phyloP scores from a whole-genome alignment of 805 yeast genomes.

The Starmera quercuum region DNA sequence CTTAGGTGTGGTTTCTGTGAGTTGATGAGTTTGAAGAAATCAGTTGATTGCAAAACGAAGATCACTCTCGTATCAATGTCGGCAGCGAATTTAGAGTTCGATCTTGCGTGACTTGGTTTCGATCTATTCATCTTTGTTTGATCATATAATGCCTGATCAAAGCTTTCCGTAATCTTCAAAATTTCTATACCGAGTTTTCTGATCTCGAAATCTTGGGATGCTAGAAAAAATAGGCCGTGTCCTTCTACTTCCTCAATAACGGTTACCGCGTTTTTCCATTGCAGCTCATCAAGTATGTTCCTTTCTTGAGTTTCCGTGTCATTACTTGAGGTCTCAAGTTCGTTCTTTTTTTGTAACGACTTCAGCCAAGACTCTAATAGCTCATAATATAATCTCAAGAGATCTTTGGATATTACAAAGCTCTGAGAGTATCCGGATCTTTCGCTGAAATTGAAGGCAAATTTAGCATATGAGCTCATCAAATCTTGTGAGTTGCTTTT shows the following conservation, averaged over 20 bases:
- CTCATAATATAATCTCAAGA: conserved; percentile 69
- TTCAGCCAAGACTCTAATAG: conserved; percentile 76
- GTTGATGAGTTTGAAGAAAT: conserved; percentile 55
- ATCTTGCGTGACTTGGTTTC: conserved; percentile 35
- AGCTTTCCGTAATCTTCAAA: conserved; percentile 69
- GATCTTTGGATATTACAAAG: conserved; percentile 50
- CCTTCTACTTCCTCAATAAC: conserved; percentile 95
- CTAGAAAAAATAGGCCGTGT: conserved; percentile 83
- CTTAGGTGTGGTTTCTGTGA: conserved; percentile 41
- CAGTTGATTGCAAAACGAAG: conserved; percentile 66
- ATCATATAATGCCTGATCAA: conserved; percentile 75
- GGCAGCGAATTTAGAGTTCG: conserved; percentile 64
- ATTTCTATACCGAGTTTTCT: conserved; percentile 73
- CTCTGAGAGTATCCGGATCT: conserved; percentile 53
- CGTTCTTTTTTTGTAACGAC: conserved; percentile 39
- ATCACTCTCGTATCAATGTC: conserved; percentile 72
- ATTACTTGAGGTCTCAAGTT: conserved; percentile 10
- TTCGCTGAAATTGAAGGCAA: conserved; percentile 75
- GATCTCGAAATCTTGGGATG: conserved; percentile 75
- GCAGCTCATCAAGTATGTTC: conserved; percentile 51
- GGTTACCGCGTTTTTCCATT: conserved; percentile 72
- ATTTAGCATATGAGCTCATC: conserved; percentile 68
- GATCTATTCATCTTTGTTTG: conserved; percentile 21
- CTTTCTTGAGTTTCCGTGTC: conserved; percentile 13
- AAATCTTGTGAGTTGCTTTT: conserved; percentile 63